These are phyloP conservation scores for Podaxis carcinomalis DNA, from an alignment of 768 basidiomycete genomes.

Conservation along the genomic window DNA sequence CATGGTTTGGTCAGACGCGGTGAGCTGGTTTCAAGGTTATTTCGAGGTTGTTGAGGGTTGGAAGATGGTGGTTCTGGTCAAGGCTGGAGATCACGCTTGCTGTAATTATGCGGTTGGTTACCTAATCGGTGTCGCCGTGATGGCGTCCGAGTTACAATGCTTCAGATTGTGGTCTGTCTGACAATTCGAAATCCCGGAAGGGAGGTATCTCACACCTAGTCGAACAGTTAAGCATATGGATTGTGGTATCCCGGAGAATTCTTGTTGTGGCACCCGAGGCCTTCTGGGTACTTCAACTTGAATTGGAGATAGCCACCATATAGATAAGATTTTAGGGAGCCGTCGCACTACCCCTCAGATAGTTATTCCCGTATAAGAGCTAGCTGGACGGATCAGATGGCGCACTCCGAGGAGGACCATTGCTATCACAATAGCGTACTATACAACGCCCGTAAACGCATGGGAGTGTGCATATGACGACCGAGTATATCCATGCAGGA, in stretches of 20 bases:
- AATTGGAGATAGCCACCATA: too few relatives aligned
- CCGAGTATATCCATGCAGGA: neutral
- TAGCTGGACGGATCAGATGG: neutral
- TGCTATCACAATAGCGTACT: neutral
- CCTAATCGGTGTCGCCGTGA: neutral
- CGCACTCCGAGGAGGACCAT: neutral
- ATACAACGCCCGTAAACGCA: neutral
- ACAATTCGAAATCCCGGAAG: too few relatives aligned
- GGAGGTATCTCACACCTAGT: too few relatives aligned
- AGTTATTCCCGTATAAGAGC: neutral
- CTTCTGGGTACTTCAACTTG: too few relatives aligned
- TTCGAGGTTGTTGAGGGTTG: neutral
- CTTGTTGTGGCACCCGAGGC: too few relatives aligned
- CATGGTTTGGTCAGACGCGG: slow-evolving; percentile 33
- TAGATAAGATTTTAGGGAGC: too few relatives aligned
- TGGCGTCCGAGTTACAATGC: too few relatives aligned
- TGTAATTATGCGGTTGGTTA: slow-evolving; percentile 3
- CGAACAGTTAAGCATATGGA: too few relatives aligned
- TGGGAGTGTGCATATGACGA: neutral
- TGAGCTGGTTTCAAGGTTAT: neutral
- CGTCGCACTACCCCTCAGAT: too few relatives aligned
- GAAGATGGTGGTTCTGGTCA: slow-evolving; percentile 4
- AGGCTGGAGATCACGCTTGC: neutral
- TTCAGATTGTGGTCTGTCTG: too few relatives aligned
- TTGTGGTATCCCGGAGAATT: too few relatives aligned